Evolutionary conservation across 2,329 filamentous ascomycete genomes (phyloP).

Genomic region (Zymoseptoria passerinii): DNA sequence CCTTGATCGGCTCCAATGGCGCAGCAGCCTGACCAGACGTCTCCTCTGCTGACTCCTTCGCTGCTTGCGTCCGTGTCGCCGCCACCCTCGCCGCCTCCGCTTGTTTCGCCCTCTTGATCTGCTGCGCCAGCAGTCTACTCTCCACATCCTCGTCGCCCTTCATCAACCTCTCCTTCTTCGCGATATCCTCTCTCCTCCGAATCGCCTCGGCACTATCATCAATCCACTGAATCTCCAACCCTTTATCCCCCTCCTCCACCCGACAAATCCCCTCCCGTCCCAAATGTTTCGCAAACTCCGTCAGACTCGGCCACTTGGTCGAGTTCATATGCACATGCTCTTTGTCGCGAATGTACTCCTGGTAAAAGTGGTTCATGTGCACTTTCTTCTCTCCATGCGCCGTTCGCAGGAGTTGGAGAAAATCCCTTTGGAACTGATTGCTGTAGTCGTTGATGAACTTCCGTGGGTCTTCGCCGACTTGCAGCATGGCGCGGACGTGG

Average conservation of each 20-base stretch:
- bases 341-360: constrained; percentile 82
- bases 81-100: constrained; percentile 53
- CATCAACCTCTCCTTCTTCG: constrained; percentile 77
- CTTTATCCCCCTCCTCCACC: constrained; percentile 85
- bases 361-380: constrained; percentile 87
- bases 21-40: constrained; percentile 10
- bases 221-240: constrained; percentile 79
- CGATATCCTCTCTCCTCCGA: constrained; percentile 67
- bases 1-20: constrained; percentile 26
- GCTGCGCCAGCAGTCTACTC: constrained; percentile 70
- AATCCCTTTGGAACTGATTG: constrained; percentile 72
- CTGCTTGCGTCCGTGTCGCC: constrained; percentile 38
- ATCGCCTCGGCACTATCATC: constrained; percentile 85
- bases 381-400: constrained; percentile 86
- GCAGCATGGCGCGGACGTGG: constrained; percentile 81
- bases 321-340: constrained; percentile 90
- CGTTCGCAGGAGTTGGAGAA: constrained; percentile 67
- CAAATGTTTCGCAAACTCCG: constrained; percentile 81
- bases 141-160: constrained; percentile 87
- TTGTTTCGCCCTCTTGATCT: constrained; percentile 67
- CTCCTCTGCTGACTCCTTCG: constrained; percentile 10
- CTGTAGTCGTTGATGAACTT: constrained; percentile 77
- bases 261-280: constrained; percentile 80
- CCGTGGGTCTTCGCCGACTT: constrained; percentile 79
- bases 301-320: constrained; percentile 79